phyloP scores from a whole-genome alignment of 306 rosid species.

The Trifolium fragiferum region DNA sequence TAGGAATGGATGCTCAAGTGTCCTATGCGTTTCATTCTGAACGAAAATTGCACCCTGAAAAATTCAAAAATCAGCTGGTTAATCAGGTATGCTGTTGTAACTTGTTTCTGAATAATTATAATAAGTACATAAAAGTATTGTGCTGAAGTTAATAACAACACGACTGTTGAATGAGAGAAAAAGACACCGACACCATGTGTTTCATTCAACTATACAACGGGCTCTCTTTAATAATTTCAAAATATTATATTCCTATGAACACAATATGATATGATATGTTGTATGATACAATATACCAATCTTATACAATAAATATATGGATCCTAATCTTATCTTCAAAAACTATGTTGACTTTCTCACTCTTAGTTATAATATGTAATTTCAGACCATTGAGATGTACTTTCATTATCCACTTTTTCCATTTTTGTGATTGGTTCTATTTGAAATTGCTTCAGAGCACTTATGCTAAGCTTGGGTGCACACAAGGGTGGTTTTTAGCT shows the following conservation, averaged over 20 bases:
- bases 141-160: slow-evolving; percentile 13
- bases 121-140: slow-evolving; percentile 12
- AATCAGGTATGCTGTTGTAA: slow-evolving; percentile 68
- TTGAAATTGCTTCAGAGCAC: slow-evolving; percentile 62
- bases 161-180: neutral
- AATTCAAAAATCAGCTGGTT: slow-evolving; percentile 80
- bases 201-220: neutral
- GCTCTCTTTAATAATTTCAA: neutral
- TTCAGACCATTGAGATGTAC: slow-evolving; percentile 17
- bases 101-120: slow-evolving; percentile 12
- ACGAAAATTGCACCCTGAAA: slow-evolving; percentile 91
- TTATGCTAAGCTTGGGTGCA: slow-evolving; percentile 81
- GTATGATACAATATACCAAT: neutral
- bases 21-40: slow-evolving; percentile 97
- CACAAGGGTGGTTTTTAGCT: slow-evolving; percentile 92
- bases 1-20: slow-evolving; percentile 99
- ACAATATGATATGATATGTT: neutral
- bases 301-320: neutral
- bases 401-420: slow-evolving; percentile 17
- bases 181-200: neutral
- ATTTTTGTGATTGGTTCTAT: slow-evolving; percentile 28
- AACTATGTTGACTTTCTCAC: neutral
- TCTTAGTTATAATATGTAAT: slow-evolving; percentile 34
- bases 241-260: neutral
- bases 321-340: neutral